Percentiles rank a stretch among this genome's conserved stretches.
These are phyloP conservation scores for Mycocentrospora acerina DNA, from an alignment of 2,329 filamentous ascomycete species.

Conservation along the genomic window DNA sequence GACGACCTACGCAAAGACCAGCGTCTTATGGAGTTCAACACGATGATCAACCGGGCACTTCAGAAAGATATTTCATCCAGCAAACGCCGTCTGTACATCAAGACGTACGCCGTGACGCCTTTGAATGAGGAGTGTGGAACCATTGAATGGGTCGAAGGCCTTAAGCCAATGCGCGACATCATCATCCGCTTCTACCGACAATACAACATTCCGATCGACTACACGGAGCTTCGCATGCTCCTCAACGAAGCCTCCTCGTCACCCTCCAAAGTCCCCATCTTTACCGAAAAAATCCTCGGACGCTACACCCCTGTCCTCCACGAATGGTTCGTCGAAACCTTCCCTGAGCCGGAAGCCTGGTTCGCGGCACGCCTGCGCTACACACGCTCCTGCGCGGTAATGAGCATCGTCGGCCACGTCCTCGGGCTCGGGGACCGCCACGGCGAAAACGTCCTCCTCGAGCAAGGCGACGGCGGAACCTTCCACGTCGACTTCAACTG, in stretches of 20 bases:
- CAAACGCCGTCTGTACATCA: slow-evolving; percentile 80
- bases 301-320: slow-evolving; percentile 86
- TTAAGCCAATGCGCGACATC: slow-evolving; percentile 92
- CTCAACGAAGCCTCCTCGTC: slow-evolving; percentile 66
- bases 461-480: slow-evolving; percentile 89
- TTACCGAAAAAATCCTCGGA: slow-evolving; percentile 64
- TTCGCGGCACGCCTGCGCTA: slow-evolving; percentile 86
- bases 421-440: slow-evolving; percentile 91
- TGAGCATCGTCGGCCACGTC: slow-evolving; percentile 99
- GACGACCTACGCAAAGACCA: slow-evolving; percentile 97
- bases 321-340: slow-evolving; percentile 94
- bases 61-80: slow-evolving; percentile 90
- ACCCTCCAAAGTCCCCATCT: slow-evolving; percentile 66
- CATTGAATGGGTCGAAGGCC: slow-evolving; percentile 97
- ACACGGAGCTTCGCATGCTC: slow-evolving; percentile 62
- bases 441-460: slow-evolving; percentile 93
- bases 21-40: slow-evolving; percentile 98
- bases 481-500: slow-evolving; percentile 99
- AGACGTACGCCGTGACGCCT: slow-evolving; percentile 94
- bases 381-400: slow-evolving; percentile 91
- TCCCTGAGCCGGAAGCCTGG: slow-evolving; percentile 90
- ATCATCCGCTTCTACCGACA: slow-evolving; percentile 76
- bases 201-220: slow-evolving; percentile 66
- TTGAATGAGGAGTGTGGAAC: slow-evolving; percentile 97
- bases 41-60: slow-evolving; percentile 93